A percentile compares a stretch with the other conserved stretches of the same genome.
Evolutionary conservation across 371 early-diverging fungal species (phyloP).

Genomic region (Neoconidiobolus thromboides): DNA sequence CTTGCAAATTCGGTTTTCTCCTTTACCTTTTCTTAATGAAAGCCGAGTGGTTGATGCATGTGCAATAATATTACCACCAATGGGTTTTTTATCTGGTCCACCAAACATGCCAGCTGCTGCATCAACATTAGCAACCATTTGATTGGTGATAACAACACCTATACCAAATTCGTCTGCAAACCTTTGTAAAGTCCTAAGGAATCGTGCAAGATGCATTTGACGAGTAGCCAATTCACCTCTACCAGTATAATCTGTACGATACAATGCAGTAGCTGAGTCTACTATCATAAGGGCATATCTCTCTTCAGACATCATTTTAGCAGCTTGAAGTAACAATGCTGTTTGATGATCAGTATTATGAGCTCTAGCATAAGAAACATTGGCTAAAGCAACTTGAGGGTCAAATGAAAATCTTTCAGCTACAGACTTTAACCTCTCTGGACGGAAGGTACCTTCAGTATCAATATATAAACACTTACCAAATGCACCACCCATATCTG

Average conservation of each 20-base stretch:
- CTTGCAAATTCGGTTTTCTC: constrained; percentile 70
- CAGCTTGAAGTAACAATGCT: constrained; percentile 75
- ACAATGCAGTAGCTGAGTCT: constrained; percentile 93
- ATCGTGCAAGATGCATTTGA: constrained; percentile 92
- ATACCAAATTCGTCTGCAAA: constrained; percentile 97
- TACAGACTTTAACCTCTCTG: constrained; percentile 75
- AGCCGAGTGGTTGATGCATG: constrained; percentile 41
- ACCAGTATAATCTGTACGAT: constrained; percentile 96
- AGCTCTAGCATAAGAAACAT: constrained; percentile 93
- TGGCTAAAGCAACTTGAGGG: constrained; percentile 79
- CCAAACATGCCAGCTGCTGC: constrained; percentile 83
- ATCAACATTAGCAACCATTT: constrained; percentile 96
- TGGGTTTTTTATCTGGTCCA: constrained; percentile 77
- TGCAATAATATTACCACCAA: constrained; percentile 60
- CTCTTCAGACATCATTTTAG: constrained; percentile 92
- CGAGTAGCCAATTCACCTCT: constrained; percentile 95
- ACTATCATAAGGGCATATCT: constrained; percentile 84
- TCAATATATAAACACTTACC: constrained; percentile 98
- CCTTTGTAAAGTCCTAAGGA: constrained; percentile 73
- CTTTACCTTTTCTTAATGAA: constrained; percentile 69
- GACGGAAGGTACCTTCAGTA: constrained; percentile 98
- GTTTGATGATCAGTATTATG: constrained; percentile 97
- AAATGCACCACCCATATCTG: constrained; percentile 78
- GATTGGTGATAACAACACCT: constrained; percentile 97
- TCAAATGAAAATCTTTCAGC: constrained; percentile 82